Evolutionary conservation across 306 rosid genomes (phyloP).

Genomic region (Citrullus amarus): DNA sequence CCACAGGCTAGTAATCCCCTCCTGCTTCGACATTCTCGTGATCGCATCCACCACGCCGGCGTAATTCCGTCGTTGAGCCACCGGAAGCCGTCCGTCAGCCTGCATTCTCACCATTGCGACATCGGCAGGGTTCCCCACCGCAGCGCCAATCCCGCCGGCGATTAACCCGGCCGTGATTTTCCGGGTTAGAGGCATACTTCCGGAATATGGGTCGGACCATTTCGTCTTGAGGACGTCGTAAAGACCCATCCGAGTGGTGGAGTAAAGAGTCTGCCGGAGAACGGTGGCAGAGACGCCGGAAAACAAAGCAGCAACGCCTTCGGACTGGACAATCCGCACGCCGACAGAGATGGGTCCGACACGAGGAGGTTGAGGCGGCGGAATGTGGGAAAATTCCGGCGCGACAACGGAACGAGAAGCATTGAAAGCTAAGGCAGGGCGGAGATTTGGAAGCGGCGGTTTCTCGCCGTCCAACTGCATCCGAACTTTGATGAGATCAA

Average conservation of each 20-base stretch:
- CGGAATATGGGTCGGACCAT: constrained; percentile 47
- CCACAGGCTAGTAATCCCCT: constrained; percentile 71
- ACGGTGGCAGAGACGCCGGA: constrained; percentile 9
- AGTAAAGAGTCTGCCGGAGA: constrained; percentile 7
- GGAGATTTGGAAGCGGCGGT: constrained; percentile 26
- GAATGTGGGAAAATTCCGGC: constrained; percentile 1
- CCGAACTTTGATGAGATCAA: constrained; percentile 73
- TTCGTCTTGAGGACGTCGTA: constrained; percentile 23
- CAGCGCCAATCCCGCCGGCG: constrained; percentile 72
- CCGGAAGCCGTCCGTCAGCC: constrained; percentile 78
- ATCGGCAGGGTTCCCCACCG: constrained; percentile 80
- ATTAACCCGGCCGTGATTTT: constrained; percentile 52
- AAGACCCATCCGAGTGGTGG: constrained; percentile 11
- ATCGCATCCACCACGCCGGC: constrained; percentile 64
- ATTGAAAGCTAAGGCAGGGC: constrained; percentile 37
- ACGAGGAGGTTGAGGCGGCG: background rate
- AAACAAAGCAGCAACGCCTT: background rate
- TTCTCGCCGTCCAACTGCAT: constrained; percentile 75
- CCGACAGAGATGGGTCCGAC: constrained; percentile 32
- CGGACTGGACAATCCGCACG: background rate
- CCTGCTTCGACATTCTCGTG: constrained; percentile 38
- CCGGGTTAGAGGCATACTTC: constrained; percentile 23
- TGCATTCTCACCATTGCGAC: constrained; percentile 93
- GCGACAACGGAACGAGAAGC: constrained; percentile 10
- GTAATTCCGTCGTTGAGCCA: constrained; percentile 50